These are phyloP conservation scores for Spergularia azorica DNA, from an alignment of 179 eudicot genomes.

Conservation along the genomic window DNA sequence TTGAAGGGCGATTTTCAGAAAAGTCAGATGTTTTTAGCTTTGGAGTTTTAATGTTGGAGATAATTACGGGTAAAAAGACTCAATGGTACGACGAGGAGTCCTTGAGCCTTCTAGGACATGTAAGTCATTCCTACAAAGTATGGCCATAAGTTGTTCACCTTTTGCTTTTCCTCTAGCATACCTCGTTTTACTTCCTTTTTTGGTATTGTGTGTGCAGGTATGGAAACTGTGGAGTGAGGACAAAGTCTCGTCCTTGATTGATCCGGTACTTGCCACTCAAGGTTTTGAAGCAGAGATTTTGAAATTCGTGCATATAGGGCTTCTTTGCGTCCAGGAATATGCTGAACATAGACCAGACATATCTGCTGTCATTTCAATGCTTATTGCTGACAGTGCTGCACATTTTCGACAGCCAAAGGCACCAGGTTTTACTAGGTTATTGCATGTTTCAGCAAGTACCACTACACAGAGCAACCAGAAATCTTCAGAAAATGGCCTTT, in stretches of 20 bases:
- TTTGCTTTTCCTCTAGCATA: background rate
- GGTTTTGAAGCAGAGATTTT: conserved; percentile 19
- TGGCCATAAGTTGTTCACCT: background rate
- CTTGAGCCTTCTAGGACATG: conserved; percentile 25
- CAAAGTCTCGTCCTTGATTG: conserved; percentile 17
- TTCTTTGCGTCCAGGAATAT: conserved; percentile 41
- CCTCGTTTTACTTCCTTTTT: too few species aligned
- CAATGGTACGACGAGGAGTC: conserved; percentile 22
- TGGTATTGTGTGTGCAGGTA: conserved; percentile 22
- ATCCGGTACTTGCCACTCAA: conserved; percentile 26
- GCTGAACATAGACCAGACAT: conserved; percentile 37
- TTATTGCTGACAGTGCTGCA: conserved; percentile 20
- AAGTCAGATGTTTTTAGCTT: conserved; percentile 49
- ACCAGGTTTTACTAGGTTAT: conserved; percentile 27
- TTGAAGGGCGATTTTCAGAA: conserved; percentile 42
- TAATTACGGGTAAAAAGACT: conserved; percentile 41
- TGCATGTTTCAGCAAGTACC: background rate
- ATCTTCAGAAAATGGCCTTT: background rate
- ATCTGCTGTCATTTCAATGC: conserved; percentile 32
- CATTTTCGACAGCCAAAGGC: conserved; percentile 34
- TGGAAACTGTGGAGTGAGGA: conserved; percentile 40
- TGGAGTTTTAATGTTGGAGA: conserved; percentile 48
- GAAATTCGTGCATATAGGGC: conserved; percentile 33
- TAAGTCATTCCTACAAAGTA: background rate
- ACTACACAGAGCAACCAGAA: background rate